A percentile compares a stretch with the other conserved stretches of the same genome.
These are phyloP conservation scores for Globisporangium cylindrosporum DNA, from an alignment of 352 stramenopile genomes.

Conservation along the genomic window DNA sequence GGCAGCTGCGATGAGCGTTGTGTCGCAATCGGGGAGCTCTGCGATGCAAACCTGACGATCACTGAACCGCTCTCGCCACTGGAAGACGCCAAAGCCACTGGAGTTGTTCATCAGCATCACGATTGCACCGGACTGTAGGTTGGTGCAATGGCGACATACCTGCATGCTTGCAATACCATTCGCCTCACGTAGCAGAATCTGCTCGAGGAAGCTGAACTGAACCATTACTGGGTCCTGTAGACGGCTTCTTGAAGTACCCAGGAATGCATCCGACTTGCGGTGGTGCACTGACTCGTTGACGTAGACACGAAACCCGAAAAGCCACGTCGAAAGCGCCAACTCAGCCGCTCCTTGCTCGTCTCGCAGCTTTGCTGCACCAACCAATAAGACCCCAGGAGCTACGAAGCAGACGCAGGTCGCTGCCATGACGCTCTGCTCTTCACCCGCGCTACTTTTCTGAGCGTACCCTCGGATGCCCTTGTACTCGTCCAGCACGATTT, in stretches of 20 bases:
- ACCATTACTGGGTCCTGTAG: conserved; percentile 17
- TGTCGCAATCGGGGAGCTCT: conserved; percentile 19
- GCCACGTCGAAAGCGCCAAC: conserved; percentile 13
- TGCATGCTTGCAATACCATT: conserved; percentile 5
- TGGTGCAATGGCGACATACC: conserved; percentile 11
- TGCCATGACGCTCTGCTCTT: conserved; percentile 1
- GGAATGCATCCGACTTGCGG: conserved; percentile 5
- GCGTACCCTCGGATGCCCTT: conserved; percentile 12
- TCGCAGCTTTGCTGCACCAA: conserved; percentile 25
- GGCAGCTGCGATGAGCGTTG: conserved; percentile 16
- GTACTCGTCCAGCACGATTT: conserved; percentile 43
- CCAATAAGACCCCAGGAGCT: conserved; percentile 37
- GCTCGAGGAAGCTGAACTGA: conserved; percentile 51
- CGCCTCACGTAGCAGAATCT: conserved; percentile 1
- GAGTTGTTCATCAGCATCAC: conserved; percentile 31
- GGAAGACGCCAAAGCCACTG: conserved; percentile 36
- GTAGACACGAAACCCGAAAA: conserved; percentile 59
- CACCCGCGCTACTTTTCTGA: not conserved
- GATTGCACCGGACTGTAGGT: conserved; percentile 24
- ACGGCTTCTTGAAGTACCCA: not conserved
- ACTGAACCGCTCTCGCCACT: conserved; percentile 58
- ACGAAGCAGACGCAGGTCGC: conserved; percentile 44
- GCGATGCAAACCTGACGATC: conserved; percentile 41
- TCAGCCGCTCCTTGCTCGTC: not conserved
- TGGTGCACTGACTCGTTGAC: conserved; percentile 8